Evolutionary conservation across 2,329 filamentous ascomycete genomes (phyloP).

Genomic region (Leptosphaerulina australis): DNA sequence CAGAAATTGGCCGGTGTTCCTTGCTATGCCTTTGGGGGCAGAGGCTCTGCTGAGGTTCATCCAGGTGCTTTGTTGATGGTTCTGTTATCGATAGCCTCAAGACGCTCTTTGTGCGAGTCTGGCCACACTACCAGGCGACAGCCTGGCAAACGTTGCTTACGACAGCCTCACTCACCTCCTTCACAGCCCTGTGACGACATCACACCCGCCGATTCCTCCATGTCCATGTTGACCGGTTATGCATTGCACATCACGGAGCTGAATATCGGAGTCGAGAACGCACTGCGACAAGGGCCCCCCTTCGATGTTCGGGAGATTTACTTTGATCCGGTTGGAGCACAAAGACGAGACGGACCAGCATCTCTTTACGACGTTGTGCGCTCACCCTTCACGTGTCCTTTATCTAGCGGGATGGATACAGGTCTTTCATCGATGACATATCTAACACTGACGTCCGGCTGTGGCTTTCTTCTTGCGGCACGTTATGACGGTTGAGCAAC

Average conservation of each 20-base stretch:
- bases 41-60: constrained; percentile 14
- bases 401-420: constrained; percentile 1
- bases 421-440: constrained; percentile 15
- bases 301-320: constrained; percentile 16
- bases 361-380: constrained; percentile 12
- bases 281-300: constrained; percentile 16
- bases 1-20: constrained; percentile 22
- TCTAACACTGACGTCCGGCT: constrained; percentile 19
- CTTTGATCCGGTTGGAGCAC: constrained; percentile 16
- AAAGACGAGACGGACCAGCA: constrained; percentile 14
- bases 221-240: constrained; percentile 15
- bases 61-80: constrained; percentile 8
- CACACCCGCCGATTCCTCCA: constrained; percentile 8
- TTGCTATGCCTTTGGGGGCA: constrained; percentile 21
- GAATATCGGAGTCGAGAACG: constrained; percentile 18
- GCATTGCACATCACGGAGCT: constrained; percentile 18
- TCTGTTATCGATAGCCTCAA: constrained; percentile 18
- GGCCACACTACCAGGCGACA: constrained; percentile 10
- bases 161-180: constrained; percentile 12
- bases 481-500: constrained; percentile 31
- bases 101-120: constrained; percentile 10
- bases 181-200: constrained; percentile 22
- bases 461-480: constrained; percentile 7
- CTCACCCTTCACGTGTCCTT: constrained; percentile 5
- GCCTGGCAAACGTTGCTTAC: constrained; percentile 6